These are phyloP conservation scores for Botryotinia calthae DNA, from an alignment of 2,329 filamentous ascomycete species.

Conservation along the genomic window DNA sequence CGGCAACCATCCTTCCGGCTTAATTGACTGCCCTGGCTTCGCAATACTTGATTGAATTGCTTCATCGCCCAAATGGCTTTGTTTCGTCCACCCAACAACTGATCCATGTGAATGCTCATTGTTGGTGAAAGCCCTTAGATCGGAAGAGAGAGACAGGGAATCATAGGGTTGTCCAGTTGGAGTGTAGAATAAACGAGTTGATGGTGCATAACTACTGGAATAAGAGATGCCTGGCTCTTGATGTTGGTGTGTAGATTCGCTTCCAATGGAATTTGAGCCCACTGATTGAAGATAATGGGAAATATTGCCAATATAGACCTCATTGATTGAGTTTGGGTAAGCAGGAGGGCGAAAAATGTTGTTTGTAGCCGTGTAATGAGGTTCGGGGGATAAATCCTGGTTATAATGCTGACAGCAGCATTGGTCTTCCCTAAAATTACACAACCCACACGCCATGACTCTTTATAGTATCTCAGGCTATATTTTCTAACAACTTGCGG, in stretches of 20 bases:
- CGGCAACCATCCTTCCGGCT: neutral
- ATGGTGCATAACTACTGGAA: neutral
- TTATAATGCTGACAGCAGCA: neutral
- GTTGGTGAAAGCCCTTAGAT: neutral
- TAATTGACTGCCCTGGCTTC: neutral
- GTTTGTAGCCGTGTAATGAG: neutral
- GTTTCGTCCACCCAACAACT: neutral
- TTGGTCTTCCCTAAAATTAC: neutral
- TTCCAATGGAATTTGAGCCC: neutral
- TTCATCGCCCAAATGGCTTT: neutral
- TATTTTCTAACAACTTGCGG: neutral
- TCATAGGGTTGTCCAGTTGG: neutral
- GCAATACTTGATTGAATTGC: neutral
- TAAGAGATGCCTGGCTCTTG: neutral
- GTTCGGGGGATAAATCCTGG: neutral
- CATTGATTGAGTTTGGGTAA: neutral
- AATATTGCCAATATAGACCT: neutral
- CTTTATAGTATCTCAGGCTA: neutral
- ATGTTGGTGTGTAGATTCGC: neutral
- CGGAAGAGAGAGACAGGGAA: neutral
- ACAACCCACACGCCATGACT: neutral
- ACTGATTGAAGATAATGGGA: neutral
- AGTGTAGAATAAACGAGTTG: neutral
- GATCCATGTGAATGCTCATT: neutral
- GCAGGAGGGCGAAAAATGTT: neutral